Base-by-base conservation (phyloP, 768 basidiomycete genomes). In the Amanita molliuscula region DNA sequence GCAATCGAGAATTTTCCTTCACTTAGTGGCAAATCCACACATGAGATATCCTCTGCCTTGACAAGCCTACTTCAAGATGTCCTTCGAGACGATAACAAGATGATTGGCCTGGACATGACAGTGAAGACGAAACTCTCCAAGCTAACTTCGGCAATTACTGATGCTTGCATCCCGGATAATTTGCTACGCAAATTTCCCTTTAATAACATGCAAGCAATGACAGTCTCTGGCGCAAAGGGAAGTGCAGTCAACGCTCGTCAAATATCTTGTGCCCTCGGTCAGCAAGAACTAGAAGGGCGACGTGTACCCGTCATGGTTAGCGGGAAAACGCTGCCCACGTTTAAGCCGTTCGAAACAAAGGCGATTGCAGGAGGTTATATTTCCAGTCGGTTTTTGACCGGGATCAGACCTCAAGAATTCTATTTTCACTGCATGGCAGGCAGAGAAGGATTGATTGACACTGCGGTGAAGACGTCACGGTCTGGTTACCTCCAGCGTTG, bases 361-460 rank as follows among this genome's bases (percentile, higher is more conserved):
- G 93, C 96, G 4, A 91, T 97, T 54, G 95, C 96, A 10, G 96
- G 96, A 60, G 96, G 96, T 6, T 99, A 95, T 64, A 89, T 99
- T 41, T 93, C 90, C 11, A 96, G 95, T 64, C 91, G 96, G 31
- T 99, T 99, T 77, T 78, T 99, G 72, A 98, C 96, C 6, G 96
- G 96, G 48, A 82, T 99, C 64, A 89, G 87, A 58, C 96, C 96
- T 0, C 96, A 99, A 63, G 96, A 99, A 65, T 99, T 97, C 69
- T 99, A 96, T 71, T 99, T 99, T 76, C 96, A 99, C 69, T 98
- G 96, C 63, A 99, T 99, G 96, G 96, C 96, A 51, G 96, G 96
- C 47, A 81, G 96, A 58, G 96, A 99, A 71, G 96, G 96, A 61
- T 77, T 99, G 34, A 99, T 99, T 60, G 96, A 99, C 61, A 99